Base-by-base conservation (phyloP, 2,329 filamentous ascomycete genomes). In the Aspergillus ochraceoroseus region DNA sequence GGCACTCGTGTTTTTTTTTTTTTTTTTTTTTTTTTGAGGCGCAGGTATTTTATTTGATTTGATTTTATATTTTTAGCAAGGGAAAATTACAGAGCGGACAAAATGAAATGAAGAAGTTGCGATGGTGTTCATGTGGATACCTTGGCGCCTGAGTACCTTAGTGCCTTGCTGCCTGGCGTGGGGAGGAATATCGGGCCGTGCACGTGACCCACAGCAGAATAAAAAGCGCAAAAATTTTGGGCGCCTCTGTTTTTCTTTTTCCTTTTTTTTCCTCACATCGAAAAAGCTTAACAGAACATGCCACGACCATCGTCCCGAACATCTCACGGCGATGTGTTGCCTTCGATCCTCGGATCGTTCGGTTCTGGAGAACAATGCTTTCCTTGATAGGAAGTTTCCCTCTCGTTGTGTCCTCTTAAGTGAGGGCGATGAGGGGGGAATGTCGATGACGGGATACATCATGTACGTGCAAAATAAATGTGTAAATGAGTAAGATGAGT, bases 381-480 rank as follows among this genome's bases (percentile, higher is more conserved):
- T 72, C 73, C 73, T 67, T 66, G 70, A 79, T 82, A 83, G 80
- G 80, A 83, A 84, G 78, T 82, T 79, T 73, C 69, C 68, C 71
- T 72, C 72, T 74, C 79, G 77, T 75, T 76, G 77, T 68, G 77
- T 82, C 76, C 70, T 80, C 79, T 83, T 80, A 49, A 75, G 59
- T 82, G 79, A 80, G 74, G 77, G 78, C 79, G 77, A 82, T 79
- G 79, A 72, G 76, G 68, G 70, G 67, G 67, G 72, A 77, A 82
- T 83, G 80, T 82, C 80, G 78, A 82, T 76, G 75, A 82, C 72
- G 77, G 80, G 80, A 79, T 67, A 73, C 66, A 65, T 63, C 47
- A 44, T 25, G 7, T 22, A 1, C 14, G 17, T 29, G 18, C n/a
- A n/a, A n/a, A n/a, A 27, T 7, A n/a, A n/a, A 11, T 6, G 23